Percentiles rank a stretch among this genome's conserved stretches.
These are phyloP conservation scores for Exophiala oligosperma DNA, from an alignment of 2,329 filamentous ascomycete genomes.

Conservation along the genomic window DNA sequence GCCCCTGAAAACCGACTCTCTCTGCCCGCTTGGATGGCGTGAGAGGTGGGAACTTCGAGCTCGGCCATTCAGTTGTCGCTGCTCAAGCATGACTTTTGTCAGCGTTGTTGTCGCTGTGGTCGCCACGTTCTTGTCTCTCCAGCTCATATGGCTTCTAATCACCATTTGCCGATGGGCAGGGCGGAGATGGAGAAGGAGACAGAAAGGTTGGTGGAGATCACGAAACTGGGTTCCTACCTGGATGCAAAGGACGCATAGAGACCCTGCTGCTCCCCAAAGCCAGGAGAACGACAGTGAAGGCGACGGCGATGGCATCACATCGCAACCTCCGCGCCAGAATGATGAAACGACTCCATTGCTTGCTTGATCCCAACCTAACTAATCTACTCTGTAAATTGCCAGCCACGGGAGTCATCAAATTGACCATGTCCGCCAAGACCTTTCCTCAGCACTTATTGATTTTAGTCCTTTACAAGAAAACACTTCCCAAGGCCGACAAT, in stretches of 20 bases:
- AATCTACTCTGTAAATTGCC: neutral
- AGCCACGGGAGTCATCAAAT: too few relatives aligned
- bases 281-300: neutral
- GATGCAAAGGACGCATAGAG: neutral
- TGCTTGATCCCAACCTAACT: neutral
- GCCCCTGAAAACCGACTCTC: slow-evolving; percentile 35
- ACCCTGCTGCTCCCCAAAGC: slow-evolving; percentile 3
- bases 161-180: slow-evolving; percentile 55
- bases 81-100: slow-evolving; percentile 42
- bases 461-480: too few relatives aligned
- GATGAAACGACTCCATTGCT: slow-evolving; percentile 20
- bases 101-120: slow-evolving; percentile 36
- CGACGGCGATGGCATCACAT: neutral
- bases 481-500: too few relatives aligned
- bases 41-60: slow-evolving; percentile 46
- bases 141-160: slow-evolving; percentile 74
- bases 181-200: slow-evolving; percentile 21
- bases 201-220: slow-evolving; percentile 24
- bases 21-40: slow-evolving; percentile 41
- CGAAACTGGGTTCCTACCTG: slow-evolving; percentile 18
- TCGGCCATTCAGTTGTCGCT: slow-evolving; percentile 40
- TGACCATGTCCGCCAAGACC: too few relatives aligned
- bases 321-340: neutral
- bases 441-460: too few relatives aligned
- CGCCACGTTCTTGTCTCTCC: slow-evolving; percentile 53